Evolutionary conservation across 345 rosid genomes (phyloP).

Genomic region (Mangifera indica): DNA sequence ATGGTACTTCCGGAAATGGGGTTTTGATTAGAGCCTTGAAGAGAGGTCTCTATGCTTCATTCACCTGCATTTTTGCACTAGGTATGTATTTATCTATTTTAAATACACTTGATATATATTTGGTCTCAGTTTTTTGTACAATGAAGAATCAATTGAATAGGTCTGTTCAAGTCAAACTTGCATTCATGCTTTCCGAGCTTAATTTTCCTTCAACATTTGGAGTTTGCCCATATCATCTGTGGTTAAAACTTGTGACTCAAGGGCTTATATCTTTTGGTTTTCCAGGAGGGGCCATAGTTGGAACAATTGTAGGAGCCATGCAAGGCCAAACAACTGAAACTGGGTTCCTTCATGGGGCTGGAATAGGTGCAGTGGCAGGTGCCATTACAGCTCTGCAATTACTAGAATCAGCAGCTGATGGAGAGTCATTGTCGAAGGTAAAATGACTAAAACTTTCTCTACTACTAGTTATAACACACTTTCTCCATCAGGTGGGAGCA

Average conservation of each 20-base stretch:
- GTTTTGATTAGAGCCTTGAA: slow-evolving; percentile 25
- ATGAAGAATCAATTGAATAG: no score
- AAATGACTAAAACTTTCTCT: not conserved
- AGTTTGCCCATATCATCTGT: no score
- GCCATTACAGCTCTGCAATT: slow-evolving; percentile 65
- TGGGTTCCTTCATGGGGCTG: slow-evolving; percentile 62
- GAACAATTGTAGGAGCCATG: slow-evolving; percentile 61
- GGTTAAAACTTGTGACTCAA: no score
- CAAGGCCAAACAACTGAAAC: slow-evolving; percentile 90
- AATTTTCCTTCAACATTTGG: no score
- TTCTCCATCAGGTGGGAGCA: not conserved
- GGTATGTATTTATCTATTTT: slow-evolving; percentile 31
- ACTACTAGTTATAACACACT: no score
- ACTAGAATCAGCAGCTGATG: slow-evolving; percentile 46
- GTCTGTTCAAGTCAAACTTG: no score
- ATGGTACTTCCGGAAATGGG: slow-evolving; percentile 19
- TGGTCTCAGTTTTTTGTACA: no score
- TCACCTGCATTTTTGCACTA: slow-evolving; percentile 54
- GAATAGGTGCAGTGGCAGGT: slow-evolving; percentile 70
- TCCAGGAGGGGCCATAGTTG: slow-evolving; percentile 68
- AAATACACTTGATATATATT: no score
- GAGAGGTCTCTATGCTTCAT: slow-evolving; percentile 36
- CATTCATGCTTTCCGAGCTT: not conserved
- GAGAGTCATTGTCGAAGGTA: slow-evolving; percentile 74
- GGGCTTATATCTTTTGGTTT: not conserved